Evolutionary conservation across 192 early-diverging fungal genomes (phyloP).

Genomic region (Backusella parvicylindrica): DNA sequence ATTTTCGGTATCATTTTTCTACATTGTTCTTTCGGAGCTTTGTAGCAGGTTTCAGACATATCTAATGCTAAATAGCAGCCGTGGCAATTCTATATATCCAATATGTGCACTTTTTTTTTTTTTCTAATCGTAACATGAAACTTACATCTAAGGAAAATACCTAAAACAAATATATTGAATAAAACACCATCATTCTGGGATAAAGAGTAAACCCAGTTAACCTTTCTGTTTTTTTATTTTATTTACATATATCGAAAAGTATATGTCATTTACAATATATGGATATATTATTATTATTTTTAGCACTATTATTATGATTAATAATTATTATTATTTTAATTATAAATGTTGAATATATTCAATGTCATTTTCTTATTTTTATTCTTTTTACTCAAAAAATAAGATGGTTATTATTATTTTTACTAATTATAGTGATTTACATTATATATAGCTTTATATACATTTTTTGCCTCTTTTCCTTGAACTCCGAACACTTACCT

Average conservation of each 20-base stretch:
- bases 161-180: neutral
- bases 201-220: neutral
- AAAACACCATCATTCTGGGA: neutral
- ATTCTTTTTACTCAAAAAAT: neutral
- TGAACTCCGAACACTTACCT: neutral
- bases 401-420: neutral
- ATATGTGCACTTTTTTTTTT: neutral
- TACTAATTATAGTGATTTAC: neutral
- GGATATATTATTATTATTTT: neutral
- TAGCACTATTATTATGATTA: too few species aligned
- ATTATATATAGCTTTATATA: neutral
- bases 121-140: neutral
- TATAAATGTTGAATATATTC: neutral
- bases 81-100: neutral
- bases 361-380: neutral
- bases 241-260: neutral
- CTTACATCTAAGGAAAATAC: neutral
- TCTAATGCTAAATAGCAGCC: neutral
- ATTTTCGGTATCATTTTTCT: neutral
- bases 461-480: neutral
- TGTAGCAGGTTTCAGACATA: neutral
- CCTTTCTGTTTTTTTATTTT: neutral
- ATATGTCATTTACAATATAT: neutral
- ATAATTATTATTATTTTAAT: too few species aligned
- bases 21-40: neutral